Conservation (phyloP, 2,329 filamentous ascomycete genomes). For the Atkinsonella hypoxylon region DNA sequence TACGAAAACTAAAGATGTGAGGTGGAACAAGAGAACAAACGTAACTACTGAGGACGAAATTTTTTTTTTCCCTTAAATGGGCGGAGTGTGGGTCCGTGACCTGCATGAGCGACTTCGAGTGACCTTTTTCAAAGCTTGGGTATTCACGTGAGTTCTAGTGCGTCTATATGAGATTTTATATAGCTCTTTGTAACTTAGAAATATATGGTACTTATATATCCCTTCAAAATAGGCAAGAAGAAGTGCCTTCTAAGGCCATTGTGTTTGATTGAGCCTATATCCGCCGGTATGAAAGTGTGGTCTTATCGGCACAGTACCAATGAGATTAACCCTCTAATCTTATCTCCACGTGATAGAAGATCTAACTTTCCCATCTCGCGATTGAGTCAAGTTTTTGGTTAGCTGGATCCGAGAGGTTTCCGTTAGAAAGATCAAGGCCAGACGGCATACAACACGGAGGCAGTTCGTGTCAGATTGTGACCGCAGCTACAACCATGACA, state of each 20-base stretch:
- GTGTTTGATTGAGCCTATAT: too few relatives aligned
- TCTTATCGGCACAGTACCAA: too few relatives aligned
- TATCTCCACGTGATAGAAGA: conserved; percentile 13
- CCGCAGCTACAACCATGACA: conserved; percentile 20
- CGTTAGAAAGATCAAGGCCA: background rate
- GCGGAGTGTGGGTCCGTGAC: too few relatives aligned
- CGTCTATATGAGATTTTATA: too few relatives aligned
- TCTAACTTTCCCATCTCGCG: background rate
- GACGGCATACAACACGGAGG: background rate
- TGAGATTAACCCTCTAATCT: conserved; percentile 3
- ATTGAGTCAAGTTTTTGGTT: background rate
- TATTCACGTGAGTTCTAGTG: too few relatives aligned
- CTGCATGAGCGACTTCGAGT: too few relatives aligned
- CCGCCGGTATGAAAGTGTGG: too few relatives aligned
- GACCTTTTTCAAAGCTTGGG: too few relatives aligned
- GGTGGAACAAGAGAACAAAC: conserved; percentile 10
- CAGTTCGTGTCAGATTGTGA: background rate
- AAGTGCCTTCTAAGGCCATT: too few relatives aligned
- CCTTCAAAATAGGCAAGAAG: too few relatives aligned
- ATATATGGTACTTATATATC: too few relatives aligned
- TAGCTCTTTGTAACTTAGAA: too few relatives aligned
- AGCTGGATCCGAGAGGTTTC: background rate
- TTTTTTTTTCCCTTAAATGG: conserved; percentile 18
- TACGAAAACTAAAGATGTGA: conserved; percentile 3
- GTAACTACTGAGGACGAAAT: conserved; percentile 19